A percentile compares a stretch with the other conserved stretches of the same genome.
These are phyloP conservation scores for Cyclanthera cordifolia DNA, from an alignment of 306 rosid species.

Conservation along the genomic window DNA sequence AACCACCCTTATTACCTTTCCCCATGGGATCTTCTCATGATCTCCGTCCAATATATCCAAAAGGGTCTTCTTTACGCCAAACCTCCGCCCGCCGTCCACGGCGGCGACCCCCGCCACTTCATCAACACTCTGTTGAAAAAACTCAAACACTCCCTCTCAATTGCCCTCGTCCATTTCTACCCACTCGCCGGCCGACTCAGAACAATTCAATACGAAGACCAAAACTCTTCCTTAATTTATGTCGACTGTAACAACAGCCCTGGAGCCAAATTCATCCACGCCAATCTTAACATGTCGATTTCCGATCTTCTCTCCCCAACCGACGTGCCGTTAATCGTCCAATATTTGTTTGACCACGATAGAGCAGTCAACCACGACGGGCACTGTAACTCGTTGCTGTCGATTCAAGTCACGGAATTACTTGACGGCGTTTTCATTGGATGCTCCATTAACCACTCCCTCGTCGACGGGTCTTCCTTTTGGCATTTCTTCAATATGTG, in stretches of 20 bases:
- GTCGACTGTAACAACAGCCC: constrained; percentile 31
- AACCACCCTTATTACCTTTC: constrained; percentile 25
- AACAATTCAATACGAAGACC: constrained; percentile 21
- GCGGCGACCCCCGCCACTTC: constrained; percentile 2
- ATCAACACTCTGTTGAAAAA: constrained; percentile 14
- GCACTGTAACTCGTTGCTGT: constrained; percentile 36
- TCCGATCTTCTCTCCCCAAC: constrained; percentile 41
- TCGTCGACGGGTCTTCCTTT: constrained; percentile 34
- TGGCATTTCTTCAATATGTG: constrained; percentile 54
- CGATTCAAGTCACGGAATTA: constrained; percentile 48
- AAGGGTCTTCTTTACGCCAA: constrained; percentile 57
- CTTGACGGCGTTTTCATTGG: constrained; percentile 56
- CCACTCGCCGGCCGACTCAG: constrained; percentile 48
- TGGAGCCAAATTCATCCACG: constrained; percentile 40
- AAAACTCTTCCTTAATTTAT: constrained; percentile 21
- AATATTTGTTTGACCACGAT: constrained; percentile 44
- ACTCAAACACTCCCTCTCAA: constrained; percentile 46
- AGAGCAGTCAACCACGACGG: constrained; percentile 50
- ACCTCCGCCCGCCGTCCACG: constrained; percentile 14
- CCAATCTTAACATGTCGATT: constrained; percentile 28
- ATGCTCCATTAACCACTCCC: constrained; percentile 38
- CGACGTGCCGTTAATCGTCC: constrained; percentile 39
- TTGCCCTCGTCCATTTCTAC: constrained; percentile 45
- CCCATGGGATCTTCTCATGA: constrained; percentile 37
- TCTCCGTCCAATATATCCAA: constrained; percentile 43